Evolutionary conservation across 1,284 basidiomycete species (phyloP).

Genomic region (Thecaphora thlaspeos): DNA sequence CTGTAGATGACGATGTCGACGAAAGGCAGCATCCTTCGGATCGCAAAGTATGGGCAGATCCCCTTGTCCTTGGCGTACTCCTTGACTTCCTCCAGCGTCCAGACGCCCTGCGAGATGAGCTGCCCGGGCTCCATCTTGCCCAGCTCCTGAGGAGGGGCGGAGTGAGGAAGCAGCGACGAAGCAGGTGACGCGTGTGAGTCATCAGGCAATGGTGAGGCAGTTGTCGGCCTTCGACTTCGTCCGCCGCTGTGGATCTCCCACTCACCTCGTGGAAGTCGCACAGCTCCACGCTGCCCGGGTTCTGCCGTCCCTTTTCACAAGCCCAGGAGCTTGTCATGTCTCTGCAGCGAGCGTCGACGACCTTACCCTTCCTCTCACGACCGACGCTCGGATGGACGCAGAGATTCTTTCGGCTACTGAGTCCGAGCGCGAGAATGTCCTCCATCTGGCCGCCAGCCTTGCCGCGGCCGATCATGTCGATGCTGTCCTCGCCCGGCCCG

Average conservation of each 20-base stretch:
- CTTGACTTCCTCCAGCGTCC: constrained; percentile 90
- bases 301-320: constrained; percentile 78
- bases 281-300: constrained; percentile 87
- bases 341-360: constrained; percentile 93
- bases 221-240: too few relatives aligned
- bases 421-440: constrained; percentile 81
- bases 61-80: constrained; percentile 82
- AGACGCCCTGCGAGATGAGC: constrained; percentile 82
- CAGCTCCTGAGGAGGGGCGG: constrained; percentile 63
- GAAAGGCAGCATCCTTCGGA: constrained; percentile 96
- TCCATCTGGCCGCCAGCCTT: constrained; percentile 41
- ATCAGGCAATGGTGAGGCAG: too few relatives aligned
- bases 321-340: constrained; percentile 86
- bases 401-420: constrained; percentile 94
- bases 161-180: background rate
- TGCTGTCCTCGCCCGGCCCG: constrained; percentile 17
- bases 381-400: constrained; percentile 94
- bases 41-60: constrained; percentile 93
- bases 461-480: constrained; percentile 29
- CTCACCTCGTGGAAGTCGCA: constrained; percentile 94
- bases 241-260: background rate
- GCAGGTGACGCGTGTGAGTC: background rate
- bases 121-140: constrained; percentile 79
- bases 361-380: constrained; percentile 95
- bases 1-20: constrained; percentile 97